A percentile compares a stretch with the other conserved stretches of the same genome.
These are phyloP conservation scores for Podila epicladia DNA, from an alignment of 192 early-diverging fungal species.

Conservation along the genomic window DNA sequence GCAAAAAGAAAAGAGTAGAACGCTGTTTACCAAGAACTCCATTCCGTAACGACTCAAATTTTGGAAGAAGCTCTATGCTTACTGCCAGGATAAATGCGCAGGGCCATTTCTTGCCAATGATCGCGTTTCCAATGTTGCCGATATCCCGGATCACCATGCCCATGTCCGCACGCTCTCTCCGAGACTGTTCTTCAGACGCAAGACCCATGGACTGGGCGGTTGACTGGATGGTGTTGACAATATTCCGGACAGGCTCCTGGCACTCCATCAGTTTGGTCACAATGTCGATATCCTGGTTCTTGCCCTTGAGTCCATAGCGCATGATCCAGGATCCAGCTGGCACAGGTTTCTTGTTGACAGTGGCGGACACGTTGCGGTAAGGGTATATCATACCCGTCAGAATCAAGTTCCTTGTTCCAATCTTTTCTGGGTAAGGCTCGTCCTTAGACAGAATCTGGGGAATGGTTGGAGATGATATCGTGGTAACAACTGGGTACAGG, in stretches of 20 bases:
- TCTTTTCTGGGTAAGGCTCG: conserved; percentile 33
- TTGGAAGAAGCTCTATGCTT: conserved; percentile 54
- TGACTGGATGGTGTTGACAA: conserved; percentile 11
- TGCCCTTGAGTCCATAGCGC: conserved; percentile 72
- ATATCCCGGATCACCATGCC: conserved; percentile 71
- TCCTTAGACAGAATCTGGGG: conserved; percentile 34
- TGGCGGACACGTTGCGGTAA: conserved; percentile 49
- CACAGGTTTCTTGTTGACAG: conserved; percentile 56
- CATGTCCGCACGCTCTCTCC: conserved; percentile 42
- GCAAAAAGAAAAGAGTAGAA: not conserved
- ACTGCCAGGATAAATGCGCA: conserved; percentile 58
- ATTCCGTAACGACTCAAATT: conserved; percentile 29
- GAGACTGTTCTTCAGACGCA: not conserved
- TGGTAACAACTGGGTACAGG: conserved; percentile 29
- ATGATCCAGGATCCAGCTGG: conserved; percentile 61
- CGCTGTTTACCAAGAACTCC: conserved; percentile 17
- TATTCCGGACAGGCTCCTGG: conserved; percentile 15
- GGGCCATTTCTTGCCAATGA: conserved; percentile 65
- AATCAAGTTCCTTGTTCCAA: conserved; percentile 55
- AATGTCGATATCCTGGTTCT: conserved; percentile 50
- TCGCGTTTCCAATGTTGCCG: conserved; percentile 53
- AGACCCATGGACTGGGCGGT: not conserved
- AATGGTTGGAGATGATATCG: conserved; percentile 10
- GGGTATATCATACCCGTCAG: conserved; percentile 70
- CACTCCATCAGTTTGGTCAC: conserved; percentile 48